A percentile compares a stretch with the other conserved stretches of the same genome.
Conservation (phyloP, 352 stramenopile species). For the Globisporangium okanoganense region DNA sequence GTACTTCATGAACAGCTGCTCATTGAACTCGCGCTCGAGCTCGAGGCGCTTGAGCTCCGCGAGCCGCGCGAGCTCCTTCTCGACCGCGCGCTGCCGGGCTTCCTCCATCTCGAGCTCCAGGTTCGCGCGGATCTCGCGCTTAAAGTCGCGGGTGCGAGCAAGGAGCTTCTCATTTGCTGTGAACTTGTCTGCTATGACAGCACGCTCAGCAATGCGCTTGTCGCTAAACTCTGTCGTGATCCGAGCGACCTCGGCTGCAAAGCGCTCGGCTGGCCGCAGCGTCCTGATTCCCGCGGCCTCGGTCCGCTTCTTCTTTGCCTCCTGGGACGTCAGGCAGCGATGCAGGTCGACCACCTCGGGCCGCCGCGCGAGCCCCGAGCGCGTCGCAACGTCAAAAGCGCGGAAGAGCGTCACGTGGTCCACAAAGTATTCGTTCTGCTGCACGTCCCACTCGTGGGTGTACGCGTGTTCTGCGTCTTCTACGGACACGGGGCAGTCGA, state of each 20-base stretch:
- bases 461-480: conserved; percentile 19
- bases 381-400: conserved; percentile 38
- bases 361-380: conserved; percentile 35
- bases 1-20: conserved; percentile 63
- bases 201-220: conserved; percentile 7
- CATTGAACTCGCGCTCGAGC: conserved; percentile 40
- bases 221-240: conserved; percentile 11
- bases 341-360: conserved; percentile 39
- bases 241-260: conserved; percentile 22
- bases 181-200: conserved; percentile 19
- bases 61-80: conserved; percentile 38
- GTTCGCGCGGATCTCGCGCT: conserved; percentile 55
- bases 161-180: conserved; percentile 21
- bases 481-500: conserved; percentile 15
- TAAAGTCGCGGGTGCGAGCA: conserved; percentile 40
- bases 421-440: conserved; percentile 43
- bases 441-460: conserved; percentile 30
- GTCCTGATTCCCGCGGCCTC: not conserved
- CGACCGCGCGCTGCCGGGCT: conserved; percentile 42
- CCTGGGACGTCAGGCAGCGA: not conserved
- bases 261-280: conserved; percentile 33
- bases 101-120: conserved; percentile 65
- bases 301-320: conserved; percentile 17
- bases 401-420: conserved; percentile 46
- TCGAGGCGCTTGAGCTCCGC: conserved; percentile 33